A percentile compares a stretch with the other conserved stretches of the same genome.
Conservation (phyloP, 2,329 filamentous ascomycete species). For the Neobulgaria alba region DNA sequence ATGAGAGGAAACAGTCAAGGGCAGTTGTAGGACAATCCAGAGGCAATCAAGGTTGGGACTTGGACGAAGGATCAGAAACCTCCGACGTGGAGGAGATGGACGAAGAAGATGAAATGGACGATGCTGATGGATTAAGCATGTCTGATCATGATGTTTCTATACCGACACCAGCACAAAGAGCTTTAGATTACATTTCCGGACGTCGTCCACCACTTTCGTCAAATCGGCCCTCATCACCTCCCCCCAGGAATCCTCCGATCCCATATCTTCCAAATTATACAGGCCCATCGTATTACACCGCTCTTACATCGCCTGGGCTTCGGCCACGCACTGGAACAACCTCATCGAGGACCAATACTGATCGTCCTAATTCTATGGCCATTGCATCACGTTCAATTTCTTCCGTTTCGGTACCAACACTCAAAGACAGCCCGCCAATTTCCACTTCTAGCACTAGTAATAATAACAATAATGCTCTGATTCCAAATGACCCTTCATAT, state of each 20-base stretch:
- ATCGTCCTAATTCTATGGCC: slow-evolving; percentile 22
- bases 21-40: slow-evolving; percentile 3
- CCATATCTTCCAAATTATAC: slow-evolving; percentile 19
- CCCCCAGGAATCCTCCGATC: slow-evolving; percentile 18
- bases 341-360: slow-evolving; percentile 12
- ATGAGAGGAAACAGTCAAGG: slow-evolving; percentile 35
- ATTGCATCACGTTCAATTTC: slow-evolving; percentile 24
- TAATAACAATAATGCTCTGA: slow-evolving; percentile 9
- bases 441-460: slow-evolving; percentile 14
- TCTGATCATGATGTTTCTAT: slow-evolving; percentile 17
- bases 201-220: slow-evolving; percentile 15
- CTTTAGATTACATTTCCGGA: slow-evolving; percentile 29
- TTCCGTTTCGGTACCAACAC: slow-evolving; percentile 13
- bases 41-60: slow-evolving; percentile 23
- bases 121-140: slow-evolving; percentile 29
- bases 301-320: slow-evolving; percentile 10
- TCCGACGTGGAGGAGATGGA: slow-evolving; percentile 22
- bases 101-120: slow-evolving; percentile 27
- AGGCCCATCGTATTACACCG: background rate
- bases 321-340: slow-evolving; percentile 22
- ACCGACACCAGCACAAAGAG: slow-evolving; percentile 27
- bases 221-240: slow-evolving; percentile 18
- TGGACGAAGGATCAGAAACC: slow-evolving; percentile 33
- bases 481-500: background rate
- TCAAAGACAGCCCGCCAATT: slow-evolving; percentile 18